Percentiles rank a stretch among this genome's conserved stretches.
phyloP scores from a whole-genome alignment of 495 filamentous ascomycete genomes.

The Aspergillus homomorphus region DNA sequence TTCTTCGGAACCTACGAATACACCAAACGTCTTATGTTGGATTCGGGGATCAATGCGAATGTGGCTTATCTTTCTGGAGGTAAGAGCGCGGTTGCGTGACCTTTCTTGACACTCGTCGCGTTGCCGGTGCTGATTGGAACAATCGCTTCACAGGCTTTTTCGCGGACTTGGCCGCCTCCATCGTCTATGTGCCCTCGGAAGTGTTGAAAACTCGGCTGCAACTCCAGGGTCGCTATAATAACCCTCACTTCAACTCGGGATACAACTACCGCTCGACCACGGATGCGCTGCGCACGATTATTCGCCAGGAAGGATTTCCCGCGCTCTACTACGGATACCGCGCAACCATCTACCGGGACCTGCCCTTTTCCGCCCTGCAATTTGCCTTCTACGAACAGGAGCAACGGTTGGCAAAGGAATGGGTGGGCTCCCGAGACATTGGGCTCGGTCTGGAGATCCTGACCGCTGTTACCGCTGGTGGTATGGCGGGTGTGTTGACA shows the following conservation, averaged over 20 bases:
- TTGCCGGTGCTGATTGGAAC: not conserved
- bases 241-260: slow-evolving; percentile 85
- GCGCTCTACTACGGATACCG: slow-evolving; percentile 94
- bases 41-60: slow-evolving; percentile 70
- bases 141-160: slow-evolving; percentile 63
- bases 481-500: slow-evolving; percentile 89
- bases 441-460: slow-evolving; percentile 80
- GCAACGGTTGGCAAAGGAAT: slow-evolving; percentile 73
- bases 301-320: slow-evolving; percentile 72
- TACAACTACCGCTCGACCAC: slow-evolving; percentile 85
- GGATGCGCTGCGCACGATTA: slow-evolving; percentile 80
- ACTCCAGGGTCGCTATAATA: slow-evolving; percentile 91
- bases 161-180: slow-evolving; percentile 85
- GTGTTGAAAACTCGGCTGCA: slow-evolving; percentile 94
- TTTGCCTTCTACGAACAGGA: slow-evolving; percentile 98
- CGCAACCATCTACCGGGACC: slow-evolving; percentile 86
- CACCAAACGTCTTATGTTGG: slow-evolving; percentile 86
- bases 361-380: slow-evolving; percentile 92
- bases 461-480: slow-evolving; percentile 88
- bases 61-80: slow-evolving; percentile 83
- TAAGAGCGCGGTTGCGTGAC: slow-evolving; percentile 29
- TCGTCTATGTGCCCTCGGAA: slow-evolving; percentile 94
- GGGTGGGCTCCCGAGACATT: slow-evolving; percentile 70
- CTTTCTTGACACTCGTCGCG: not conserved
- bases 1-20: slow-evolving; percentile 97